These are phyloP conservation scores for Solanum appendiculatum DNA, from an alignment of 257 asterid species.

Conservation along the genomic window DNA sequence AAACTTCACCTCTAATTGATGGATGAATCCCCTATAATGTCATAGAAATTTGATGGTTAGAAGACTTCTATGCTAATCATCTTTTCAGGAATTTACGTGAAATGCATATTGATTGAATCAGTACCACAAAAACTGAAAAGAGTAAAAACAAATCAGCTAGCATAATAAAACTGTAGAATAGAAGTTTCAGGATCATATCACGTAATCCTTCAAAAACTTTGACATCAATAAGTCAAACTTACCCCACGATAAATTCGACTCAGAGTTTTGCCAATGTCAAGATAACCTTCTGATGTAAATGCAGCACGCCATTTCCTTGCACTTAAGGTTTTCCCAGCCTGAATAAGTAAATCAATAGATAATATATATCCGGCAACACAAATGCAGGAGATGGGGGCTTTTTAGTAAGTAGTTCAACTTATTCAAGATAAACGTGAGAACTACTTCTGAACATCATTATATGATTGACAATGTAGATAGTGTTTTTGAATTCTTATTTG, in stretches of 20 bases:
- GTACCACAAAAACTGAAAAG: background rate
- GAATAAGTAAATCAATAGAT: constrained; percentile 5
- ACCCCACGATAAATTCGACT: constrained; percentile 83
- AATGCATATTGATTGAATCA: background rate
- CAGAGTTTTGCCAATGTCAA: constrained; percentile 76
- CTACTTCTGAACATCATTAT: background rate
- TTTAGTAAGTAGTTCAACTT: background rate
- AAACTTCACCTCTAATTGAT: constrained; percentile 94
- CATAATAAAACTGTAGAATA: background rate
- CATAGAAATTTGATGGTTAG: background rate
- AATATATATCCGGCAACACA: background rate
- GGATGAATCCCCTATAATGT: constrained; percentile 84
- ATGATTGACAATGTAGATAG: background rate
- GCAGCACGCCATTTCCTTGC: constrained; percentile 84
- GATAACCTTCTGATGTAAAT: constrained; percentile 70
- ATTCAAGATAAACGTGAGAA: background rate
- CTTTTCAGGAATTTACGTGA: background rate
- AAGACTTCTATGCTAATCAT: background rate
- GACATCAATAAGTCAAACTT: constrained; percentile 15
- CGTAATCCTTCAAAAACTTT: background rate
- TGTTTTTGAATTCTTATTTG: background rate
- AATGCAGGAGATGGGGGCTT: background rate
- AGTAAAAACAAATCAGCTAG: background rate
- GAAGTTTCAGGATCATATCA: background rate
- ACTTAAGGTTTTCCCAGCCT: constrained; percentile 93